Evolutionary conservation across 1,139 yeast genomes (phyloP).

Genomic region (Schizosaccharomyces versatilis): DNA sequence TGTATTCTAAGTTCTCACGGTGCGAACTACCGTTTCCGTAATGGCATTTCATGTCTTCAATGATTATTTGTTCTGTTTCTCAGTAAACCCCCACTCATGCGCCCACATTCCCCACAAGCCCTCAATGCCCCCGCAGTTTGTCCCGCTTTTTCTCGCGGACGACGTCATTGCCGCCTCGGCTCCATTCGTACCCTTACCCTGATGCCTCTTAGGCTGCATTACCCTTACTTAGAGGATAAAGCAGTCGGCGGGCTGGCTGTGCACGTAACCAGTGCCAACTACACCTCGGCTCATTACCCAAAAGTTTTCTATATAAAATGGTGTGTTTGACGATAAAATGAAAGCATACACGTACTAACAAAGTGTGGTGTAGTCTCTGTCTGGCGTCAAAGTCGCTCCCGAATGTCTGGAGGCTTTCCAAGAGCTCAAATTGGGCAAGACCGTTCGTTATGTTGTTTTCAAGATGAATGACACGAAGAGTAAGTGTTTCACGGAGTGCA

Average conservation of each 20-base stretch:
- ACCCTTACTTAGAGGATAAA: constrained; percentile 1
- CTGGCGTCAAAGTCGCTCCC: constrained; percentile 81
- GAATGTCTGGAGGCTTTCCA: constrained; percentile 84
- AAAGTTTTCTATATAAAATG: not conserved
- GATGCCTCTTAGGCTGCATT: not conserved
- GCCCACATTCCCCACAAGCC: too few species aligned
- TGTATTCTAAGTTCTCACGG: too few species aligned
- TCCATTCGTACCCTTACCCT: too few species aligned
- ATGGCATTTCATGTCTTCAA: too few species aligned
- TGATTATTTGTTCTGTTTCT: too few species aligned
- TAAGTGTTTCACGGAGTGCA: not conserved
- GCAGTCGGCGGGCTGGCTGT: not conserved
- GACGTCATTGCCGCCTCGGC: too few species aligned
- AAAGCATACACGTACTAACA: not conserved
- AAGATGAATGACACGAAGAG: constrained; percentile 58
- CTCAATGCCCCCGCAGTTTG: too few species aligned
- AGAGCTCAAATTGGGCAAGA: constrained; percentile 82
- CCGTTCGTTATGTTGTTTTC: constrained; percentile 55
- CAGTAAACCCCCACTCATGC: too few species aligned
- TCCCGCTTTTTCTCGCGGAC: too few species aligned
- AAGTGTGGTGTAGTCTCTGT: constrained; percentile 4
- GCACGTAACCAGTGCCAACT: constrained; percentile 1
- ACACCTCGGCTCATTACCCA: not conserved
- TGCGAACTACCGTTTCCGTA: too few species aligned
- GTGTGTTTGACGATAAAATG: not conserved